Base-by-base conservation (phyloP, 2,329 filamentous ascomycete species). In the Lasiodiplodia gonubiensis region DNA sequence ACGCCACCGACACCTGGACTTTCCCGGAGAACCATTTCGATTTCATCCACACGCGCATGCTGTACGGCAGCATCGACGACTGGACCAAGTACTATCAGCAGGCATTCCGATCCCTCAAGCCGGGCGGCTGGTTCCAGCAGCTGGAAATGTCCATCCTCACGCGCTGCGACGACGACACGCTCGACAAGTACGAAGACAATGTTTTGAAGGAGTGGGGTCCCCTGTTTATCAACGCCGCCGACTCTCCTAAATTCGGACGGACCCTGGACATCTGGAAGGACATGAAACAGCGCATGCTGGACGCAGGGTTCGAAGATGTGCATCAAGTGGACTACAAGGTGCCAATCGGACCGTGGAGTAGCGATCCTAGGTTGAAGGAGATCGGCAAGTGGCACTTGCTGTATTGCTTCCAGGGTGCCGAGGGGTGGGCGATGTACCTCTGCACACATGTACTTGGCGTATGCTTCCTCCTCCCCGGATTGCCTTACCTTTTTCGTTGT, bases 221-320 rank as follows among this genome's bases (percentile, higher is more conserved):
- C 21, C 71, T 70, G 14, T 74, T 70, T 1, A 65, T 74, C 67
- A 61, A 74, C 12, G 74, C 77, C 1, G 77, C 74, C 25, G 72
- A 74, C 10, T 54, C 51, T 3, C 52, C 39, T 21, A 70, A 72
- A 23, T 74, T 77, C 55, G 78, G 78, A 1, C 76, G 77, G n/a
- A 72, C 76, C 0, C 71, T 79, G 7, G 72, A 74, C 37, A 75
- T 81, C 25, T 80, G 78, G 46, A 37, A 81, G 46, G 51, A 57
- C 14, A 55, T 49, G 39, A 77, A 79, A 68, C 74, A 78, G 51
- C 79, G 81, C 65, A 79, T 88, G 71, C 74, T 77, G 3, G 82
- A 84, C 14, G 85, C 82, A 0, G 87, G 87, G 0, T 88, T 88
- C 69, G 76, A 80, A 53, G 81, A 87, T 65, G 81, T 89, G 0